phyloP scores from a whole-genome alignment of 2,329 filamentous ascomycete genomes.

The Colletotrichum gloeosporioides region DNA sequence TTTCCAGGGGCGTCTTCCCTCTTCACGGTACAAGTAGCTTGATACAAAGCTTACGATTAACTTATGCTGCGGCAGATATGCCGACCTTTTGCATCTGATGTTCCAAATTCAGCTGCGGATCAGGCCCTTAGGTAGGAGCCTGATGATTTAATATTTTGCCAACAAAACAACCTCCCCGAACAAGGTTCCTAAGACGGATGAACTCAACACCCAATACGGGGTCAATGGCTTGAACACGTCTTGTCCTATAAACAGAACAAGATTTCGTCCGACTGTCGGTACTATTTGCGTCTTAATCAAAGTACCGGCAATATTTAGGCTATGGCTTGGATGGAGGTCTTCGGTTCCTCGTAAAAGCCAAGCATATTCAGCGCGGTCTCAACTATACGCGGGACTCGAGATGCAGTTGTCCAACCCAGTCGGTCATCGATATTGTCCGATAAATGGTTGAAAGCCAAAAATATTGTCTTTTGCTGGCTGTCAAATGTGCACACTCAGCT shows the following conservation, averaged over 20 bases:
- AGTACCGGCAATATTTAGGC: no score
- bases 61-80: not conserved
- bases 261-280: not conserved
- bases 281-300: no score
- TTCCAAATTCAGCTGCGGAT: not conserved
- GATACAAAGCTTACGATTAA: not conserved
- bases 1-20: not conserved
- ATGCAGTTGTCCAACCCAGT: accelerated
- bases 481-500: not conserved
- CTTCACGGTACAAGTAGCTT: not conserved
- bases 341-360: no score
- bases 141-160: no score
- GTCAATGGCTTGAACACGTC: not conserved
- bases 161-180: no score
- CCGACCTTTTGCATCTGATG: not conserved
- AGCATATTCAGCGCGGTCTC: not conserved
- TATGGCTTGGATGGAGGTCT: no score
- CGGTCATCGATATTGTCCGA: not conserved
- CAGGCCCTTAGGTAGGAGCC: no score
- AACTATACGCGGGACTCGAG: not conserved
- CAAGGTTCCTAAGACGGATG: no score
- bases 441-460: not conserved
- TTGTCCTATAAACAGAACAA: not conserved
- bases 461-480: not conserved
- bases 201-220: not conserved